Evolutionary conservation across 129 eudicot genomes (phyloP).

Genomic region (Daucus carota): DNA sequence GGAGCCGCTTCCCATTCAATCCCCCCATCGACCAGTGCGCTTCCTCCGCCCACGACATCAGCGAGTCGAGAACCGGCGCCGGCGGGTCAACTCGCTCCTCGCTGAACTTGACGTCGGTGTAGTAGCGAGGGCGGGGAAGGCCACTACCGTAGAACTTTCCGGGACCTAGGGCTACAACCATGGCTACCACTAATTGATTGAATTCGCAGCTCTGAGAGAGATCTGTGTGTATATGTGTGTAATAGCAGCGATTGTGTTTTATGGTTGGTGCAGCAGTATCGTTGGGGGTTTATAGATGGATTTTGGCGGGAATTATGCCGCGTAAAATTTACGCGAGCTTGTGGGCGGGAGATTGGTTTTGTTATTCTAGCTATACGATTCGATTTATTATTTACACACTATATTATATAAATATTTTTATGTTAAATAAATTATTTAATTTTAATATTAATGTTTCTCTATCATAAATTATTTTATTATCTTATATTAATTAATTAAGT

Average conservation of each 20-base stretch:
- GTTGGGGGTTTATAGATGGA: no score
- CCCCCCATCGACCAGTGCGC: constrained; percentile 99
- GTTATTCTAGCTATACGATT: not conserved
- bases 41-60: constrained; percentile 74
- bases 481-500: no score
- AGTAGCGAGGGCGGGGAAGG: constrained; percentile 72
- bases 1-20: constrained; percentile 47
- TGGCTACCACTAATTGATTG: constrained; percentile 4
- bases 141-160: constrained; percentile 95
- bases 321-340: not conserved
- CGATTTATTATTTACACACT: no score
- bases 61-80: constrained; percentile 49
- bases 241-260: no score
- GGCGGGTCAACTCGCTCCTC: constrained; percentile 71
- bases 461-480: no score
- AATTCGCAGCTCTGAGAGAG: not conserved
- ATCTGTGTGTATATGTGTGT: not conserved
- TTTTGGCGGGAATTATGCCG: not conserved
- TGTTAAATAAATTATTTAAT: no score
- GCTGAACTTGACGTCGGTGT: constrained; percentile 62
- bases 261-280: no score
- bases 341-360: not conserved
- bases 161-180: constrained; percentile 78
- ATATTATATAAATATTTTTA: no score
- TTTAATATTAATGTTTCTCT: no score